A percentile compares a stretch with the other conserved stretches of the same genome.
Evolutionary conservation across 192 early-diverging fungal genomes (phyloP).

Genomic region (Rhizoclosmatium sp.): DNA sequence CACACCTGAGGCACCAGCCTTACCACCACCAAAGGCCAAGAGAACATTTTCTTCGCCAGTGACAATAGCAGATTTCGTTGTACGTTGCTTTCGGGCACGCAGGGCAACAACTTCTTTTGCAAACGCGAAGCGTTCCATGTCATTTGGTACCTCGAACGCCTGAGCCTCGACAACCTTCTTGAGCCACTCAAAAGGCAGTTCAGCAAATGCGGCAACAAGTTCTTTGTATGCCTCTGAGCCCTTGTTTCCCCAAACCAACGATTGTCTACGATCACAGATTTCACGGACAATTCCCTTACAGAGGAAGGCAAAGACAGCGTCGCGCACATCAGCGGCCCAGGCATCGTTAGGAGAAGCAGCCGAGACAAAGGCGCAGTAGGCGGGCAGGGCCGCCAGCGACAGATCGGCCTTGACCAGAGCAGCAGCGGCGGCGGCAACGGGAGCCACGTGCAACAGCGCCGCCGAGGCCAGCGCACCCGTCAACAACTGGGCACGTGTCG

Average conservation of each 20-base stretch:
- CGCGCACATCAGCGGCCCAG: slow-evolving; percentile 54
- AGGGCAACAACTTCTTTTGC: slow-evolving; percentile 62
- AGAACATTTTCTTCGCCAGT: slow-evolving; percentile 69
- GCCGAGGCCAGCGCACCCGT: slow-evolving; percentile 58
- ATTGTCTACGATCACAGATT: slow-evolving; percentile 41
- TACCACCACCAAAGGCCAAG: slow-evolving; percentile 59
- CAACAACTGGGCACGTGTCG: slow-evolving; percentile 47
- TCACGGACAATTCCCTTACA: slow-evolving; percentile 59
- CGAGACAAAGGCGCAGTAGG: slow-evolving; percentile 57
- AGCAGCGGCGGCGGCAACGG: slow-evolving; percentile 49
- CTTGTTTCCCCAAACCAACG: slow-evolving; percentile 58
- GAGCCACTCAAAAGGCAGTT: slow-evolving; percentile 71
- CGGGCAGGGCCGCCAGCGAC: slow-evolving; percentile 46
- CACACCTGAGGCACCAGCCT: slow-evolving; percentile 50
- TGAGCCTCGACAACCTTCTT: slow-evolving; percentile 64
- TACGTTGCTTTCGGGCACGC: slow-evolving; percentile 41
- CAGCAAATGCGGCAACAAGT: slow-evolving; percentile 57
- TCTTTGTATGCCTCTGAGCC: slow-evolving; percentile 57
- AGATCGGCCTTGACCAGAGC: slow-evolving; percentile 60
- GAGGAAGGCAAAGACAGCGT: slow-evolving; percentile 58
- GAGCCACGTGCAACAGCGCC: slow-evolving; percentile 54
- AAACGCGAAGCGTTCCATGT: slow-evolving; percentile 66
- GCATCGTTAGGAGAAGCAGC: slow-evolving; percentile 3
- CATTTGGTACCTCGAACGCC: slow-evolving; percentile 61
- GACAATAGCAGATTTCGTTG: slow-evolving; percentile 33